Evolutionary conservation across 208 protist genomes (phyloP).

Genomic region (Angomonas deanei): DNA sequence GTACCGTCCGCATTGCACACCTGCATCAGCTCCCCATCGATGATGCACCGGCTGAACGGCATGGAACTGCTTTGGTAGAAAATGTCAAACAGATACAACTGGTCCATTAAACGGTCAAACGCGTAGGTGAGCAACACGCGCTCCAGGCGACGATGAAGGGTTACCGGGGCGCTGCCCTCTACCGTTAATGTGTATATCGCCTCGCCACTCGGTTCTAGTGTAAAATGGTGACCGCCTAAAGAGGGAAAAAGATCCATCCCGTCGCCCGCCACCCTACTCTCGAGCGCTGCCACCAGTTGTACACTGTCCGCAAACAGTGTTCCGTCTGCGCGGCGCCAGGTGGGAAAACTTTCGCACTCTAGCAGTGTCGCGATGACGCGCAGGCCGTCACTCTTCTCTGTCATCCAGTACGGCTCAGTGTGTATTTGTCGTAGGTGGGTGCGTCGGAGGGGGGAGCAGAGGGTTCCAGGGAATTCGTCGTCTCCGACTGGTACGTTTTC

Average conservation of each 20-base stretch:
- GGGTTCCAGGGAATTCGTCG: constrained; percentile 56
- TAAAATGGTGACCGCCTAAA: no score
- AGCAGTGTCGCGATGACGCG: constrained; percentile 47
- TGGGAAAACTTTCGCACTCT: constrained; percentile 25
- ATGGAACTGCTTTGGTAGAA: constrained; percentile 24
- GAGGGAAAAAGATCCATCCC: no score
- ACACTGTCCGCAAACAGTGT: background rate
- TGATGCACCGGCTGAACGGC: constrained; percentile 14
- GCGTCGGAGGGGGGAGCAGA: constrained; percentile 68
- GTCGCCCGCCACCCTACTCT: no score
- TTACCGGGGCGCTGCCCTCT: background rate
- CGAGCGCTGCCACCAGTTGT: no score
- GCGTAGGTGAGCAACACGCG: constrained; percentile 17
- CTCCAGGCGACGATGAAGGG: background rate
- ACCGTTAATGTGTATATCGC: background rate
- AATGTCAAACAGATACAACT: constrained; percentile 28
- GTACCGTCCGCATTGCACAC: constrained; percentile 4
- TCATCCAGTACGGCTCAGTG: constrained; percentile 39
- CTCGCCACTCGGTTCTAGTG: no score
- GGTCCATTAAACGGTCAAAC: constrained; percentile 55
- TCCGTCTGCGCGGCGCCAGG: background rate
- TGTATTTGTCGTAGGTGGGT: constrained; percentile 22
- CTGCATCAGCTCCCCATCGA: constrained; percentile 67
- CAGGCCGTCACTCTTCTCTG: constrained; percentile 80
- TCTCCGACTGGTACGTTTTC: background rate